Evolutionary conservation across 83 land plant species (phyloP), one percentile per base, ranked within the genome.

Genomic region (Picea engelmannii): DNA sequence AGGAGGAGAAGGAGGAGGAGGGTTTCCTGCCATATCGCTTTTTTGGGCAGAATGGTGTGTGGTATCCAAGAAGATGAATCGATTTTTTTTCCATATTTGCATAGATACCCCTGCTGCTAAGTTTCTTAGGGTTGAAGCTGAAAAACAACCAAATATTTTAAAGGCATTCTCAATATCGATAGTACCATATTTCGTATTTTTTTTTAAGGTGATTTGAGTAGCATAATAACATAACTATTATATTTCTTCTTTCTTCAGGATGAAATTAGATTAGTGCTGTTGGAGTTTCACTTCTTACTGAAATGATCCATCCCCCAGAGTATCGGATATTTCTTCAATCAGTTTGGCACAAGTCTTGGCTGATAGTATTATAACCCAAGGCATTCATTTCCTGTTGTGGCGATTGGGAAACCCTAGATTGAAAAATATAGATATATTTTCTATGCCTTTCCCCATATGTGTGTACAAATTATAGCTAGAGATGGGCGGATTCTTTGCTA

Each of bases 21-120:
- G 86, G 55, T 47, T 60, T 13, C 83, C 92, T 25, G 89, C 82
- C 0, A 88, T 91, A 52, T 78, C 92, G 4, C 98, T 92, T 84
- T 96, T 94, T 86, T 94, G 96, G 95, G 98, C 98, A 17, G 80
- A 91, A 20, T 96, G 98, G 98, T 96, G 98, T 83, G 91, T 87
- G 63, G 95, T 96, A 4, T 96, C 96, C 52, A 91, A 91, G 81
- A 92, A 89, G 62, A 96, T 96, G 98, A 96, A 96, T 76, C 84
- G 85, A 74, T 92, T 94, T 82, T 91, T 96, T 77, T 79, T 85
- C 16, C 98, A 92, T 66, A 93, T 96, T 75, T 85, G 90, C 81
- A 82, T 83, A 21, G 98, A 96, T 76, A 88, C 89, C 62, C 95
- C 96, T 35, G 86, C 81, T 17, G 91, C 90, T 40, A 83, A 80